These are phyloP conservation scores for Fusarium domesticum DNA, from an alignment of 2,329 filamentous ascomycete genomes.

Conservation along the genomic window DNA sequence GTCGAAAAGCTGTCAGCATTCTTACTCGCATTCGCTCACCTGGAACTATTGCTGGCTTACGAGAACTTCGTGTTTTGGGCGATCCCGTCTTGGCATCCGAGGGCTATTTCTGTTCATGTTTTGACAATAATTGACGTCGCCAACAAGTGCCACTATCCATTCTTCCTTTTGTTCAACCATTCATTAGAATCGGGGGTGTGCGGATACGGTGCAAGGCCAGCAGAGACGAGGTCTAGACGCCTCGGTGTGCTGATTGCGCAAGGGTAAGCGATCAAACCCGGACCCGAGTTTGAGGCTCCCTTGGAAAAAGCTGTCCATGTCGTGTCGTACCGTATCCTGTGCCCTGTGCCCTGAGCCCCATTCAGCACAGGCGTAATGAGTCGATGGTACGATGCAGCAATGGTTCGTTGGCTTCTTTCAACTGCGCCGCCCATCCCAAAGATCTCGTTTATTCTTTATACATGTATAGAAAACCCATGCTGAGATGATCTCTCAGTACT, in stretches of 20 bases:
- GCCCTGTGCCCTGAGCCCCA: too few species aligned
- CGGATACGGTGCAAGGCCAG: slow-evolving; percentile 3
- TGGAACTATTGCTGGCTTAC: too few species aligned
- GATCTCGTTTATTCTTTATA: too few species aligned
- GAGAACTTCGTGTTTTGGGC: slow-evolving; percentile 9
- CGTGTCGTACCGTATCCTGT: too few species aligned
- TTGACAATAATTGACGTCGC: neutral
- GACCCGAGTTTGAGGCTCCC: too few species aligned
- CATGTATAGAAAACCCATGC: too few species aligned
- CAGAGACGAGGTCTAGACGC: slow-evolving; percentile 4
- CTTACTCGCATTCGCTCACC: too few species aligned
- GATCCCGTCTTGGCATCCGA: slow-evolving; percentile 8
- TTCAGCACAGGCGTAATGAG: slow-evolving; percentile 12
- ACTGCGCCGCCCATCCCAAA: too few species aligned
- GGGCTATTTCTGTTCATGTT: neutral
- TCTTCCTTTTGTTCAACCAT: neutral
- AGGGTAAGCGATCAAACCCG: neutral
- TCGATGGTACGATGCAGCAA: slow-evolving; percentile 16
- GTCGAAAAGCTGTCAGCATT: too few species aligned
- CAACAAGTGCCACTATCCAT: neutral
- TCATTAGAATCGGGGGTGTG: neutral
- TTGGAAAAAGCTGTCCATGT: too few species aligned
- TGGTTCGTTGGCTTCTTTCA: too few species aligned
- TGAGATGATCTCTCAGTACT: neutral
- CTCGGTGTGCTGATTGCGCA: slow-evolving; percentile 13